Percentiles rank a stretch among this genome's conserved stretches.
phyloP scores from a whole-genome alignment of 139 green algal species.

The Asterochloris sp. region DNA sequence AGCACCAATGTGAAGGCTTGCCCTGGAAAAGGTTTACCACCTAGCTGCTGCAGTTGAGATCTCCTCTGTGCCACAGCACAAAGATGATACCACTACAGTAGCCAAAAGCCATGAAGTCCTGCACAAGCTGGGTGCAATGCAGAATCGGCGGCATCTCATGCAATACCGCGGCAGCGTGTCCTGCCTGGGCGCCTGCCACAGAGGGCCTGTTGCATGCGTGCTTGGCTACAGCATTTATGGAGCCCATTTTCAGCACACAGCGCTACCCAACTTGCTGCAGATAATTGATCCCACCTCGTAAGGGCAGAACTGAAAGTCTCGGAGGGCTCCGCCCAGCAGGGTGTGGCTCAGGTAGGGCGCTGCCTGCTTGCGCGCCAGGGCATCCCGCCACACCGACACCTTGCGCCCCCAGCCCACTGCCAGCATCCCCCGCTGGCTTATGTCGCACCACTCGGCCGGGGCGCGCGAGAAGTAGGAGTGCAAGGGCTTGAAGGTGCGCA shows the following conservation, averaged over 20 bases:
- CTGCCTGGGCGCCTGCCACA: too few species aligned
- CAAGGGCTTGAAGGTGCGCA: slow-evolving; percentile 78
- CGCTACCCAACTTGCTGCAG: not conserved
- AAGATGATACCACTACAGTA: too few species aligned
- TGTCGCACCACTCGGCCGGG: slow-evolving; percentile 67
- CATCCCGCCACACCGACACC: slow-evolving; percentile 86
- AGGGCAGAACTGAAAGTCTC: slow-evolving; percentile 80
- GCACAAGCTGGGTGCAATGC: too few species aligned
- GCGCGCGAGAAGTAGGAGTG: slow-evolving; percentile 86
- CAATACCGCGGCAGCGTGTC: too few species aligned
- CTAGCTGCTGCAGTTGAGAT: too few species aligned
- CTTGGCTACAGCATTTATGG: not conserved
- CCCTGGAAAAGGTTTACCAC: too few species aligned
- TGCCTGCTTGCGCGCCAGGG: slow-evolving; percentile 70
- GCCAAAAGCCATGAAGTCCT: too few species aligned
- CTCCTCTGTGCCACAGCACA: too few species aligned
- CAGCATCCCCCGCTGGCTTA: slow-evolving; percentile 92
- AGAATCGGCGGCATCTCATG: too few species aligned
- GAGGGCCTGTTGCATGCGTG: not conserved
- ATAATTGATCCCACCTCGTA: slow-evolving; percentile 65
- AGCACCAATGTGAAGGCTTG: too few species aligned
- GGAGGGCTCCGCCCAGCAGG: slow-evolving; percentile 39
- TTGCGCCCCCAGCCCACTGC: slow-evolving; percentile 72
- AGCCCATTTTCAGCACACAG: not conserved
- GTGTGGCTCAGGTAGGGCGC: slow-evolving; percentile 88